Evolutionary conservation across 306 rosid genomes (phyloP).

Genomic region (Arachis stenosperma): DNA sequence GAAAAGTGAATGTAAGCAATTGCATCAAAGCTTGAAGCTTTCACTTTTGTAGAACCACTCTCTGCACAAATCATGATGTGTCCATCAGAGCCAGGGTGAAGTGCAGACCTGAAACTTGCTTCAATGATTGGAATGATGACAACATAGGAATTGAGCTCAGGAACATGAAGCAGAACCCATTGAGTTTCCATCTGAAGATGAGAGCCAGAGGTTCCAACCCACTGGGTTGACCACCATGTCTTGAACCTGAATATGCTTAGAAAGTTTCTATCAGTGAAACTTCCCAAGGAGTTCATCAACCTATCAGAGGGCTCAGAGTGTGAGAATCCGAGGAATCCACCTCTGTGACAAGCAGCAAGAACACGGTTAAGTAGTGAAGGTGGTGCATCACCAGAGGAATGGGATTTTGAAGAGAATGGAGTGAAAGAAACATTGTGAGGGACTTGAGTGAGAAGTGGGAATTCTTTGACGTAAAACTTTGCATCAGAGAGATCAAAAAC

Average conservation of each 20-base stretch:
- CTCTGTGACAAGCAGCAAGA: constrained; percentile 53
- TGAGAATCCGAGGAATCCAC: constrained; percentile 79
- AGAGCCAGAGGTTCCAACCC: constrained; percentile 85
- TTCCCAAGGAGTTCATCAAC: constrained; percentile 65
- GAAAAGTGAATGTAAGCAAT: constrained; percentile 66
- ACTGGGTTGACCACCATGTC: constrained; percentile 96
- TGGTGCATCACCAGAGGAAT: constrained; percentile 58
- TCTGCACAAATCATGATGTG: constrained; percentile 67
- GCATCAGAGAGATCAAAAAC: constrained; percentile 55
- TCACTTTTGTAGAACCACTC: constrained; percentile 72
- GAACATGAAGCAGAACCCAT: constrained; percentile 70
- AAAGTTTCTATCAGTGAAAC: constrained; percentile 59
- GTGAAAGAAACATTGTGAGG: constrained; percentile 70
- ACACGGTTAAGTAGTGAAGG: constrained; percentile 58
- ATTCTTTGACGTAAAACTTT: constrained; percentile 52
- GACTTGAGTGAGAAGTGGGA: constrained; percentile 62
- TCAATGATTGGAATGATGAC: constrained; percentile 70
- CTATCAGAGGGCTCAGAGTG: constrained; percentile 56
- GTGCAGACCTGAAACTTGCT: constrained; percentile 70
- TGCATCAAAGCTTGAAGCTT: constrained; percentile 51
- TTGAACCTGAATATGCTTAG: constrained; percentile 82
- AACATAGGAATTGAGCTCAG: constrained; percentile 68
- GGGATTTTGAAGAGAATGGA: constrained; percentile 53
- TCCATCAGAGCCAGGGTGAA: constrained; percentile 70
- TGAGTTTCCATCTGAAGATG: constrained; percentile 87